A percentile compares a stretch with the other conserved stretches of the same genome.
phyloP scores from a whole-genome alignment of 768 basidiomycete species.

The Boletellus ananiceps region DNA sequence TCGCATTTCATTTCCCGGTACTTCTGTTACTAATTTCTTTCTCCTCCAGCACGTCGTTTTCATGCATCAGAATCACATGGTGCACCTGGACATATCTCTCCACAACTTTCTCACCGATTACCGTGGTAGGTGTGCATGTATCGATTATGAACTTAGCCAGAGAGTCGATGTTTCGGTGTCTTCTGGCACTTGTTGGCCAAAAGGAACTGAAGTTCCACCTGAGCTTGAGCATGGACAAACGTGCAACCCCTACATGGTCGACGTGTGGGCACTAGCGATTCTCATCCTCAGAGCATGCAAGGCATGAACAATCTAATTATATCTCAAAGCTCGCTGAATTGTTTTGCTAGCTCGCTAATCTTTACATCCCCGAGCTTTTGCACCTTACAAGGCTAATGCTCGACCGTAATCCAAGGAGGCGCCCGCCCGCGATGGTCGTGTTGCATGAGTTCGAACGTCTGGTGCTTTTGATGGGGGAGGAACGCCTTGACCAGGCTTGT shows the following conservation, averaged over 20 bases:
- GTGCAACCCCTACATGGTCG: constrained; percentile 62
- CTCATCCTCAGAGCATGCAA: constrained; percentile 63
- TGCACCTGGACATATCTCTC: constrained; percentile 69
- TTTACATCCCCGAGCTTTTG: constrained; percentile 56
- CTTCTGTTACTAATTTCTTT: constrained; percentile 1
- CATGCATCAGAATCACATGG: constrained; percentile 62
- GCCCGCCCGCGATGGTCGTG: constrained; percentile 48
- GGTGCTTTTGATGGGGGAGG: constrained; percentile 38
- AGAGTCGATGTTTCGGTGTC: constrained; percentile 39
- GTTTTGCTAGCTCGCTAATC: constrained; percentile 46
- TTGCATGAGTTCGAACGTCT: constrained; percentile 51
- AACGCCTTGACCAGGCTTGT: constrained; percentile 25
- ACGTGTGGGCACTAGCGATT: constrained; percentile 68
- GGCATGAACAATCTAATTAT: constrained; percentile 35
- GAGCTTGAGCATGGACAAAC: constrained; percentile 53
- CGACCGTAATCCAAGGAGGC: constrained; percentile 42
- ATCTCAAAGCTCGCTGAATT: constrained; percentile 4
- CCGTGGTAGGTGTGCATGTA: constrained; percentile 61
- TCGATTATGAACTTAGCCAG: constrained; percentile 68
- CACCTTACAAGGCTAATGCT: constrained; percentile 57
- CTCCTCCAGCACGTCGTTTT: constrained; percentile 55
- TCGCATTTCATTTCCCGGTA: neutral
- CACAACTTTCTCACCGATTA: constrained; percentile 67
- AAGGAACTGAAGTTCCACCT: constrained; percentile 66
- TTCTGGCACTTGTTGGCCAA: constrained; percentile 40